phyloP scores from a whole-genome alignment of 495 filamentous ascomycete genomes.

The Xylaria curta region DNA sequence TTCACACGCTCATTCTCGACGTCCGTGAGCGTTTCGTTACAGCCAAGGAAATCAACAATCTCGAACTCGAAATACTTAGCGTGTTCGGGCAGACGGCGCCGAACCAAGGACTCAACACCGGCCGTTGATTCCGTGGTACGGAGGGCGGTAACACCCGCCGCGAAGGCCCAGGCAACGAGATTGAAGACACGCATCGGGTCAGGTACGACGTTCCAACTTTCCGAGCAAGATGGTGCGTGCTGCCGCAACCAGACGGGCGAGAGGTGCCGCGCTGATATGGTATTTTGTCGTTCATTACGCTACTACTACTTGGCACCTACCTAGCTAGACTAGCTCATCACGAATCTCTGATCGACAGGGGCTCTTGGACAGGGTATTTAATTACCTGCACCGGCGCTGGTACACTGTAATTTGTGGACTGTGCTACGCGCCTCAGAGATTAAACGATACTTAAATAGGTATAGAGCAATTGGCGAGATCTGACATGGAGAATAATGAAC shows the following conservation, averaged over 20 bases:
- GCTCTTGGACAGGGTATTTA: neutral
- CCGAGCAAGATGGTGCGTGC: neutral
- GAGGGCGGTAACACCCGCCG: constrained; percentile 26
- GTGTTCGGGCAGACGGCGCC: constrained; percentile 54
- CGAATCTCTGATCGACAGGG: constrained; percentile 11
- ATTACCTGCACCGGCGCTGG: neutral
- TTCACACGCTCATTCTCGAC: constrained; percentile 32
- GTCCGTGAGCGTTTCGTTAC: constrained; percentile 15
- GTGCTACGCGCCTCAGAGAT: neutral
- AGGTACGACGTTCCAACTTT: neutral
- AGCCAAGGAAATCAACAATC: constrained; percentile 34
- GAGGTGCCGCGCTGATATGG: neutral
- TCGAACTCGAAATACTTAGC: constrained; percentile 48
- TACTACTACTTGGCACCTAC: neutral
- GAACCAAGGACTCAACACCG: constrained; percentile 54
- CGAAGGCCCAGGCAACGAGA: constrained; percentile 26
- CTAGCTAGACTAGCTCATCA: neutral
- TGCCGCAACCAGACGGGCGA: neutral
- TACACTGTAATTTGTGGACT: neutral
- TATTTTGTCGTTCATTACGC: neutral
- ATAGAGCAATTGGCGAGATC: neutral
- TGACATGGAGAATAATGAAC: neutral
- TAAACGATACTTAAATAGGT: neutral
- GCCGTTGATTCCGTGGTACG: constrained; percentile 42
- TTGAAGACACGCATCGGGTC: constrained; percentile 26